Evolutionary conservation across 208 protist genomes (phyloP).

Genomic region (Endotrypanum monterogeii): DNA sequence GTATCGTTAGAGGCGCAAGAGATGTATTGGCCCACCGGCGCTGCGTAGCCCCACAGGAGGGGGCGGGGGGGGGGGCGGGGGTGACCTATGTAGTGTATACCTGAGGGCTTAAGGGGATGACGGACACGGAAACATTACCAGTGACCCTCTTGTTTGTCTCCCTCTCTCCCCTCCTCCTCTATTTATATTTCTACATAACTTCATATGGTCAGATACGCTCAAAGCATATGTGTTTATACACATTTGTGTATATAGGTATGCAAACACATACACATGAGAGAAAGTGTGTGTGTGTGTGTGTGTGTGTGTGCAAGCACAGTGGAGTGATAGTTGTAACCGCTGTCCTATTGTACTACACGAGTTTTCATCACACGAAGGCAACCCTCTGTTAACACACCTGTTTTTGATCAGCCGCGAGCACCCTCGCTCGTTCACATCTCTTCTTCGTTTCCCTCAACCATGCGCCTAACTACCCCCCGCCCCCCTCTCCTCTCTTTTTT

Average conservation of each 20-base stretch:
- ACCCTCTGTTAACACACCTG: no score
- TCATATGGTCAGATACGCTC: no score
- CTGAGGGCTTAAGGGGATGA: no score
- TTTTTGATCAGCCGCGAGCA: not conserved
- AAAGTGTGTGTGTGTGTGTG: not conserved
- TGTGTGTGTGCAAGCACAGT: not conserved
- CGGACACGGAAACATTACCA: no score
- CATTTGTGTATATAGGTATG: not conserved
- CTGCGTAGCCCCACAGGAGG: not conserved
- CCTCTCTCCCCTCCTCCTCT: no score
- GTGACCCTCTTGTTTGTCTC: not conserved
- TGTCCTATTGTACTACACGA: not conserved
- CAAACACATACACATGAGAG: no score
- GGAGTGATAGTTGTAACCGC: not conserved
- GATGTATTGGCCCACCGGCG: conserved; percentile 5
- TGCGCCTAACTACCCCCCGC: not conserved
- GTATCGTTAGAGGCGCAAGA: conserved; percentile 19
- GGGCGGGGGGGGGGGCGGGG: no score
- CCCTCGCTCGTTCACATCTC: not conserved
- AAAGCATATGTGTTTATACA: not conserved
- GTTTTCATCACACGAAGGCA: no score
- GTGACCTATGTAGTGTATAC: no score
- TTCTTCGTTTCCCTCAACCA: not conserved
- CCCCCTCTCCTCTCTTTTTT: not conserved
- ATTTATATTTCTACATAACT: not conserved